A percentile compares a stretch with the other conserved stretches of the same genome.
phyloP scores from a whole-genome alignment of 371 early-diverging fungal genomes.

The Apophysomyces variabilis region DNA sequence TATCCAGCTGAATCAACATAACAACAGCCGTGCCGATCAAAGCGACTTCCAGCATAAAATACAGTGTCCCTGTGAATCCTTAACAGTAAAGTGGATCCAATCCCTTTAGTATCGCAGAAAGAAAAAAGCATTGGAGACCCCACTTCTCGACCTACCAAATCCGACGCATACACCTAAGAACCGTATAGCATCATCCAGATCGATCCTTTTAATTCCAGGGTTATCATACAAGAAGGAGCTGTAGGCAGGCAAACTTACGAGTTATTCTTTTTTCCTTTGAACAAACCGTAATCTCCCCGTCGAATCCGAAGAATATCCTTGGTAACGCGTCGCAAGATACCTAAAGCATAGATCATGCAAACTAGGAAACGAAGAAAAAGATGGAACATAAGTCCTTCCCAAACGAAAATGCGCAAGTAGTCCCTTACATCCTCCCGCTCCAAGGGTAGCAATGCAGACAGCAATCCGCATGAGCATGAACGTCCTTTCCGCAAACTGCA shows the following conservation, averaged over 20 bases:
- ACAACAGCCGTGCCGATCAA: constrained; percentile 41
- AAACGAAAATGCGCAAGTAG: too few relatives aligned
- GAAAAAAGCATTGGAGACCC: not conserved
- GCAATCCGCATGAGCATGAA: constrained; percentile 43
- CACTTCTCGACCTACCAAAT: constrained; percentile 33
- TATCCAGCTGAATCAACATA: constrained; percentile 36
- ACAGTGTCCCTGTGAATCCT: constrained; percentile 55
- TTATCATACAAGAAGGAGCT: not conserved
- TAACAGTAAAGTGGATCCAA: not conserved
- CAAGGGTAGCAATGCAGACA: constrained; percentile 40
- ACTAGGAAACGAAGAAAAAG: constrained; percentile 21
- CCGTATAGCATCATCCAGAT: constrained; percentile 54
- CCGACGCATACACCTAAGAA: constrained; percentile 53
- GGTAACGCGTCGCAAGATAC: constrained; percentile 48
- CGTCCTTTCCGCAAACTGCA: constrained; percentile 40
- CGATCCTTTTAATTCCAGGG: constrained; percentile 27
- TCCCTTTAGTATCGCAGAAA: not conserved
- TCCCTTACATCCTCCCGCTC: constrained; percentile 44
- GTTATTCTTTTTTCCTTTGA: constrained; percentile 52
- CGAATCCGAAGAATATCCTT: constrained; percentile 49
- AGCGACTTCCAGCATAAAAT: constrained; percentile 46
- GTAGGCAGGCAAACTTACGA: constrained; percentile 22
- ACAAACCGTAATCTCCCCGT: constrained; percentile 47
- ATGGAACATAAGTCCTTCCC: not conserved
- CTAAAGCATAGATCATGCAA: constrained; percentile 43